Conservation (phyloP, 345 rosid genomes). For the Linum lewisii region DNA sequence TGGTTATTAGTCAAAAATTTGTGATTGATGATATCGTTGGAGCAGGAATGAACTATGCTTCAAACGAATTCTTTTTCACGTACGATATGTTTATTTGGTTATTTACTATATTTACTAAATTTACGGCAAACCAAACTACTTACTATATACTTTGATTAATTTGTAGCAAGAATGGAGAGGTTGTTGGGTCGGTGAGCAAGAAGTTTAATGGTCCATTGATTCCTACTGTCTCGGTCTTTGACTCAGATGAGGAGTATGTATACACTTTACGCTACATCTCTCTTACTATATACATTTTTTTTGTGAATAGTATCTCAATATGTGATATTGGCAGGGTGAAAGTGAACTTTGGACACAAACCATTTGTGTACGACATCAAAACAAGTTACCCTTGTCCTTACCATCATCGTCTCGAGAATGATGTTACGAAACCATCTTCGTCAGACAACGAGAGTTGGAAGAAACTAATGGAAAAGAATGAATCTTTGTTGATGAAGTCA, state of each 20-base stretch:
- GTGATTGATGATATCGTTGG: constrained; percentile 71
- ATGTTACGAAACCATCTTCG: no score
- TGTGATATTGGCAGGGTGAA: constrained; percentile 49
- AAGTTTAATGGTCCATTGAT: constrained; percentile 59
- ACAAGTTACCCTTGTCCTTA: no score
- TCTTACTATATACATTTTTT: no score
- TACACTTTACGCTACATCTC: constrained; percentile 25
- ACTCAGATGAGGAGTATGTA: constrained; percentile 69
- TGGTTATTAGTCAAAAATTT: constrained; percentile 59
- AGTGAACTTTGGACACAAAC: constrained; percentile 80
- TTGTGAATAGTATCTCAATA: neutral
- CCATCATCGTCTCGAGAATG: no score
- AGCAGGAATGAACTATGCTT: constrained; percentile 80
- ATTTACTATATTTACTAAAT: constrained; percentile 9
- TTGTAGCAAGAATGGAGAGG: constrained; percentile 67
- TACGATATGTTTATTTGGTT: constrained; percentile 7
- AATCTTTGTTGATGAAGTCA: no score
- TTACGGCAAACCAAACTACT: no score
- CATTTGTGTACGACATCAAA: constrained; percentile 68
- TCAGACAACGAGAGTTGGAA: no score
- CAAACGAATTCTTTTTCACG: constrained; percentile 91
- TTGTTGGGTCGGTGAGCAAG: constrained; percentile 60
- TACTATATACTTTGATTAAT: neutral
- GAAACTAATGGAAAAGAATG: no score
- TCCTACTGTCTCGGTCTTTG: constrained; percentile 89